phyloP scores from a whole-genome alignment of 495 filamentous ascomycete species.

The Penicillium crystallinum region DNA sequence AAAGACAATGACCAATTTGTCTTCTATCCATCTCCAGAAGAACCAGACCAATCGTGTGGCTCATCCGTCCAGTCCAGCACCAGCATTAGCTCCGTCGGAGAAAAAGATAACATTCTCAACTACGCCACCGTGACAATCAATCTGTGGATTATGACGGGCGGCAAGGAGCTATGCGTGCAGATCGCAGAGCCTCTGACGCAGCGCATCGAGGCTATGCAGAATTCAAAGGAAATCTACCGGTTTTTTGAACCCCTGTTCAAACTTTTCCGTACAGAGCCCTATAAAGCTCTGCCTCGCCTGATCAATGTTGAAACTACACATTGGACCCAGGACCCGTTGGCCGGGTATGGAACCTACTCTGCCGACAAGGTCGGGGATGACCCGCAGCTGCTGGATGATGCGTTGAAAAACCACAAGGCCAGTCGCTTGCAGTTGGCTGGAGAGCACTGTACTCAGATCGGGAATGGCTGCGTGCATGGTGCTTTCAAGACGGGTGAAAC shows the following conservation, averaged over 20 bases:
- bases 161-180: constrained; percentile 24
- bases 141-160: constrained; percentile 21
- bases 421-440: constrained; percentile 23
- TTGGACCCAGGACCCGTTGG: constrained; percentile 24
- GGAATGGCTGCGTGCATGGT: constrained; percentile 23
- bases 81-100: constrained; percentile 12
- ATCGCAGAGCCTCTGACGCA: constrained; percentile 23
- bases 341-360: constrained; percentile 21
- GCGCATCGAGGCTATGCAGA: constrained; percentile 21
- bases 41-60: constrained; percentile 5
- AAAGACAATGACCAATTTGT: constrained; percentile 26
- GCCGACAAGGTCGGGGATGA: constrained; percentile 24
- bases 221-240: constrained; percentile 16
- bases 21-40: constrained; percentile 22
- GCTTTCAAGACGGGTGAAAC: constrained; percentile 21
- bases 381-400: constrained; percentile 12
- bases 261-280: constrained; percentile 19
- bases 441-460: constrained; percentile 21
- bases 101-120: constrained; percentile 21
- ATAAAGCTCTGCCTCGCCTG: constrained; percentile 21
- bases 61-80: constrained; percentile 12
- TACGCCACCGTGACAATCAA: constrained; percentile 26
- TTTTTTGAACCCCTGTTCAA: constrained; percentile 26
- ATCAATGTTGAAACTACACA: constrained; percentile 23
- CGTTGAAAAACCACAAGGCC: constrained; percentile 14